phyloP scores from a whole-genome alignment of 2,329 filamentous ascomycete genomes.

The Penicillium sp. region DNA sequence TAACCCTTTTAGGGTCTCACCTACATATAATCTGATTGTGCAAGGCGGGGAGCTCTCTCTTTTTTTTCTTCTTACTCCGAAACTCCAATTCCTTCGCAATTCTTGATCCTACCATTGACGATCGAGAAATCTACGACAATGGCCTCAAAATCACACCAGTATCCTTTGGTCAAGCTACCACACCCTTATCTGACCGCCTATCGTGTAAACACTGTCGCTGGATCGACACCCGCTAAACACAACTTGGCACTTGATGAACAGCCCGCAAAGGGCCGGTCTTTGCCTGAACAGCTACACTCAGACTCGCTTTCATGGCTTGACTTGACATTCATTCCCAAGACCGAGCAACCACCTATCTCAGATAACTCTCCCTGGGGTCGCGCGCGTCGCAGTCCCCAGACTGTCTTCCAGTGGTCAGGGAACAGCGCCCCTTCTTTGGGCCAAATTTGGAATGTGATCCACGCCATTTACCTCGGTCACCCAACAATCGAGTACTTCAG shows the following conservation, averaged over 20 bases:
- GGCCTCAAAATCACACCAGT: slow-evolving; percentile 22
- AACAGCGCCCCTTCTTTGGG: slow-evolving; percentile 42
- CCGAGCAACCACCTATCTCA: slow-evolving; percentile 20
- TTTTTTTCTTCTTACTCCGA: neutral
- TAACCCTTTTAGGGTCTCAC: neutral
- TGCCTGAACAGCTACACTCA: slow-evolving; percentile 42
- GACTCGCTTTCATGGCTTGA: slow-evolving; percentile 42
- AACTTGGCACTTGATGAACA: slow-evolving; percentile 39
- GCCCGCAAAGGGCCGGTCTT: slow-evolving; percentile 27
- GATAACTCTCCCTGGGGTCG: slow-evolving; percentile 45
- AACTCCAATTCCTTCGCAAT: neutral
- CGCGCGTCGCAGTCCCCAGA: slow-evolving; percentile 45
- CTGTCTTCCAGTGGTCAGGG: slow-evolving; percentile 44
- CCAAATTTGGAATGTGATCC: slow-evolving; percentile 51
- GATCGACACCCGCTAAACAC: slow-evolving; percentile 29
- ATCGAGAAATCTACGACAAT: slow-evolving; percentile 3
- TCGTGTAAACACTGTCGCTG: slow-evolving; percentile 34
- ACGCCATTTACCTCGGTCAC: slow-evolving; percentile 47
- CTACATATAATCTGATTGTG: slow-evolving; percentile 5
- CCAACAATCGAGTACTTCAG: slow-evolving; percentile 49
- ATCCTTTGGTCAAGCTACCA: slow-evolving; percentile 47
- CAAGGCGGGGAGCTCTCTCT: neutral
- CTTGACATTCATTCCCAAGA: slow-evolving; percentile 25
- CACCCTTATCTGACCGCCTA: slow-evolving; percentile 50
- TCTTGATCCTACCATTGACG: neutral